Base-by-base conservation (phyloP, 2,329 filamentous ascomycete genomes). In the Periconia macrospinosa region DNA sequence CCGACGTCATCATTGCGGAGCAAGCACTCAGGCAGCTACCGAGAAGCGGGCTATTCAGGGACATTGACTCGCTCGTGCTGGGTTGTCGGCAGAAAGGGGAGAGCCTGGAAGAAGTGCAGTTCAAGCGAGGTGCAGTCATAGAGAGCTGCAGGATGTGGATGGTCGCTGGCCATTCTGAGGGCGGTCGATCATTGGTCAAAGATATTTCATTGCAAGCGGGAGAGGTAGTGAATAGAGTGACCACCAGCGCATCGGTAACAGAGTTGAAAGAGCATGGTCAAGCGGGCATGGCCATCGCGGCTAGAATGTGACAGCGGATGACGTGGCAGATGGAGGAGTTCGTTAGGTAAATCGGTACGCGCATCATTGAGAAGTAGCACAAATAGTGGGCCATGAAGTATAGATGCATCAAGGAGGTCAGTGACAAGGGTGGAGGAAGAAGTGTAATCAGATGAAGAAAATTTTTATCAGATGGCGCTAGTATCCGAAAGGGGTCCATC, bases 31-130 rank as follows among this genome's bases (percentile, higher is more conserved):
- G 58, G 49, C 41, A 55, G 58, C 18, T 62, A 7, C 49, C 59
- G 10, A 63, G 56, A 52, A 66, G 44, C 18, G 56, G 56, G 10
- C 50, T 72, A 18, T 66, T 72, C 52, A 60, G 66, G 47, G 62
- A 61, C 47, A 45, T 73, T 43, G 69, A 72, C 45, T 45, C 64
- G 30, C 66, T 73, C 17, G 67, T 68, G 19, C 59, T 73, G 30
- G 69, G 69, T 41, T 73, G 69, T 41, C 69, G 67, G 50, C 65
- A 68, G 49, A 70, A 69, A 49, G 67, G 70, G 40, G 67, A 71
- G 41, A 70, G 69, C 61, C 60, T 73, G 41, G 64, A 73, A 49
- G 70, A 73, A 55, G 67, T 73, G 49, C 69, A 70, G 41, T 73
- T 73, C 65, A 73, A 73, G 58, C 69, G 67, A 17, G 66, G 65